Base-by-base conservation (phyloP, 2,329 filamentous ascomycete genomes). In the Trichoderma sp. region DNA sequence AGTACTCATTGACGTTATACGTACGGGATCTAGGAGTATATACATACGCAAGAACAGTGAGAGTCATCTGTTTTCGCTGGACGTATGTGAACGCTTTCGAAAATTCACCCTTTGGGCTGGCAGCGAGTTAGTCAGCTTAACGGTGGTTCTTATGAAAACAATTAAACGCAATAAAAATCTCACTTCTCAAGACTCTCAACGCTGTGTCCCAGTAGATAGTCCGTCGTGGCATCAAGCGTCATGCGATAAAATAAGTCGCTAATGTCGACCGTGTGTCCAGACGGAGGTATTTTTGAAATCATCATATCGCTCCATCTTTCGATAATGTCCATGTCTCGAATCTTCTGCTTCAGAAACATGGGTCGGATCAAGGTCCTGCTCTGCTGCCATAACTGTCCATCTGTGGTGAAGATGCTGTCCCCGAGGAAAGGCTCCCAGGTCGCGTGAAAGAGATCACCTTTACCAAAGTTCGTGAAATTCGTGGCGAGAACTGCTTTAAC, bases 401-500 rank as follows among this genome's bases (percentile, higher is more conserved):
- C 94, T 0, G 93, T 97, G 8, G 89, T 90, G 79, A 92, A 93
- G 82, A 92, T 93, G 80, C 88, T 77, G 74, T 93, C 86, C 29
- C 91, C 92, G 24, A 97, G 82, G 72, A 92, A 96, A 16, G 89
- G 87, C 69, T 87, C 84, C 91, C 91, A 96, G 63, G 94, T 90
- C 10, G 79, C 74, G 74, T 94, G 90, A 81, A 97, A 97, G 27
- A 83, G 80, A 71, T 88, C 81, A 7, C 94, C 93, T 77, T 97
- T 94, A 74, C 94, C 94, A 76, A 90, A 97, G 76, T 97, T 92
- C 52, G 73, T 68, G 76, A 97, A 97, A 76, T 97, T 93, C 1
- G 91, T 91, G 0, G 94, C 92, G n/a, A 97, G 84, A 27, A 97
- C 86, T 6, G 94, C 92, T 79, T 97, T 97, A 82, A 97, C 91